A percentile compares a stretch with the other conserved stretches of the same genome.
Evolutionary conservation across 2,329 filamentous ascomycete genomes (phyloP).

Genomic region (Beauveria rudraprayagi): DNA sequence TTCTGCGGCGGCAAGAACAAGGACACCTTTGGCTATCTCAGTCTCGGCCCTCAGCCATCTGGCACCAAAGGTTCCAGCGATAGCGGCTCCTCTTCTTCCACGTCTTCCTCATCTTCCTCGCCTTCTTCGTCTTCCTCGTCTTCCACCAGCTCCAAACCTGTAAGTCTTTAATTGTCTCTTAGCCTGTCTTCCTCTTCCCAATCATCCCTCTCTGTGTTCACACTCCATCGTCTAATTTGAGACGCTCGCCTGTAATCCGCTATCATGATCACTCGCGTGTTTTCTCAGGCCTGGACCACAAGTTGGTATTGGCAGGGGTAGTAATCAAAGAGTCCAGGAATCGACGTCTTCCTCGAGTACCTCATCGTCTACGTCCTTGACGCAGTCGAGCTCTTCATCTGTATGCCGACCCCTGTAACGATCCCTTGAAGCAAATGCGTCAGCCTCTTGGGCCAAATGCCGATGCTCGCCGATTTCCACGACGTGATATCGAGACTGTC

Average conservation of each 20-base stretch:
- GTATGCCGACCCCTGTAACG: background rate
- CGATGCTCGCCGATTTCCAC: background rate
- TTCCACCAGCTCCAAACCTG: constrained; percentile 11
- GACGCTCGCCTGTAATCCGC: background rate
- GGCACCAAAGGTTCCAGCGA: constrained; percentile 39
- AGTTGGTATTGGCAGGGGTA: constrained; percentile 19
- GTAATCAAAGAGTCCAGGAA: constrained; percentile 23
- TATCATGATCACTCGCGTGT: background rate
- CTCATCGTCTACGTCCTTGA: constrained; percentile 28
- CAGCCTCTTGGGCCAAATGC: background rate
- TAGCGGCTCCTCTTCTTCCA: background rate
- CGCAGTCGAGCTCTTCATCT: constrained; percentile 26
- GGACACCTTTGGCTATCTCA: constrained; percentile 57
- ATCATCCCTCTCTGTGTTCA: background rate
- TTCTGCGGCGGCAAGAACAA: constrained; percentile 51
- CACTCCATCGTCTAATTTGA: background rate
- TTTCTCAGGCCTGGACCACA: constrained; percentile 8
- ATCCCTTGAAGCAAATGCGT: background rate
- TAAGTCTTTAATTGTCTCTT: background rate
- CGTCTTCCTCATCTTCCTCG: constrained; percentile 13
- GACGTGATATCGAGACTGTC: background rate
- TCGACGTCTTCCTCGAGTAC: constrained; percentile 20
- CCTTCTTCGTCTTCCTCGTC: constrained; percentile 15
- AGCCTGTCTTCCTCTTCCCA: background rate
- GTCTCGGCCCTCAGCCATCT: constrained; percentile 42